These are phyloP conservation scores for Passalora sequoiae DNA, from an alignment of 2,329 filamentous ascomycete species.

Conservation along the genomic window DNA sequence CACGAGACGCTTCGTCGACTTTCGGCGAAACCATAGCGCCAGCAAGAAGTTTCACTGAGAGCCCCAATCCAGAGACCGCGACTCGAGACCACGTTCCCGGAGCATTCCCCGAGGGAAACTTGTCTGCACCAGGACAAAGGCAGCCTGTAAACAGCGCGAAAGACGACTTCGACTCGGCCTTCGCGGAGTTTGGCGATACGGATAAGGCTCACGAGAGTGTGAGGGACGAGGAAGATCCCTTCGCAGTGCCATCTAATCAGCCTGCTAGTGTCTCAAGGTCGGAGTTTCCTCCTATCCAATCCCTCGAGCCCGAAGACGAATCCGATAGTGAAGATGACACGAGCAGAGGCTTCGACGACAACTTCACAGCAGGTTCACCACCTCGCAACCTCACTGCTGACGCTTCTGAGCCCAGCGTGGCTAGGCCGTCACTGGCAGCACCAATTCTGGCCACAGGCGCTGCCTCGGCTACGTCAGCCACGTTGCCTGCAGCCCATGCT, in stretches of 20 bases:
- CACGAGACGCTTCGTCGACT: slow-evolving; percentile 15
- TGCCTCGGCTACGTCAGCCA: slow-evolving; percentile 16
- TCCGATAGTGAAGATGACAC: slow-evolving; percentile 67
- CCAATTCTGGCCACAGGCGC: slow-evolving; percentile 8
- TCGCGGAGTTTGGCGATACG: slow-evolving; percentile 62
- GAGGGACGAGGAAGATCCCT: slow-evolving; percentile 26
- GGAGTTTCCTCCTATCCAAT: slow-evolving; percentile 92
- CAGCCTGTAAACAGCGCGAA: slow-evolving; percentile 33
- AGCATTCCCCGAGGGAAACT: slow-evolving; percentile 47
- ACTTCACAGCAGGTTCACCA: slow-evolving; percentile 67
- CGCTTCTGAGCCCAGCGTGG: slow-evolving; percentile 6
- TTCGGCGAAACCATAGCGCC: slow-evolving; percentile 3
- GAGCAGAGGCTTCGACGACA: slow-evolving; percentile 74
- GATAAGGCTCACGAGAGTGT: slow-evolving; percentile 25
- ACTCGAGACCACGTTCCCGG: slow-evolving; percentile 40
- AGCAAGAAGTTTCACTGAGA: slow-evolving; percentile 15
- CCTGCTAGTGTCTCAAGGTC: slow-evolving; percentile 25
- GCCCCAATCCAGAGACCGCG: slow-evolving; percentile 16
- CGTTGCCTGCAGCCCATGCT: slow-evolving; percentile 49
- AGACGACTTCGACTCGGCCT: slow-evolving; percentile 79
- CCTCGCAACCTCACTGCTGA: slow-evolving; percentile 10
- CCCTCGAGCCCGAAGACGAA: slow-evolving; percentile 76
- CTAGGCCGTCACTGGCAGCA: slow-evolving; percentile 3
- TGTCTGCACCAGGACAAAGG: slow-evolving; percentile 43
- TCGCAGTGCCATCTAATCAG: slow-evolving; percentile 46